phyloP scores from a whole-genome alignment of 257 asterid species.

The Solanum lycopersicoides region DNA sequence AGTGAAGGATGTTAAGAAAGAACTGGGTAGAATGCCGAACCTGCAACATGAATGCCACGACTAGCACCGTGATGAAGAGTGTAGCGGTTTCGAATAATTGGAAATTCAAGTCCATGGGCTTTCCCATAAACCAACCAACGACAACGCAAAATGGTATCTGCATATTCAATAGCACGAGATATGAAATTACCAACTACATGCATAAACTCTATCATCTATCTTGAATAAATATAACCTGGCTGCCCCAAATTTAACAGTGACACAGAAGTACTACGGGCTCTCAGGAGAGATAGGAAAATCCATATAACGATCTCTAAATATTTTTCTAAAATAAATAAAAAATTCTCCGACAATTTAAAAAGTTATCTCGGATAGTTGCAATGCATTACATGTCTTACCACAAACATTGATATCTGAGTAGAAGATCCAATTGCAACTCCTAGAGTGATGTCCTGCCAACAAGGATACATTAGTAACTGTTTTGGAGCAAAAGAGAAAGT shows the following conservation, averaged over 20 bases:
- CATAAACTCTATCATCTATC: background rate
- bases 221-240: background rate
- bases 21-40: conserved; percentile 19
- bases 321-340: too few relatives aligned
- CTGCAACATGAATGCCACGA: conserved; percentile 99
- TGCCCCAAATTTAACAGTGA: background rate
- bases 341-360: background rate
- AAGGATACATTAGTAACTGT: background rate
- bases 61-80: conserved; percentile 86
- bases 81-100: conserved; percentile 98
- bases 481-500: background rate
- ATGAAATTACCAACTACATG: background rate
- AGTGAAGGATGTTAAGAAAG: background rate
- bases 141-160: conserved; percentile 99
- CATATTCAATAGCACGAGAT: conserved; percentile 15
- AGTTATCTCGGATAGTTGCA: background rate
- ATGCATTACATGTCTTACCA: conserved; percentile 36
- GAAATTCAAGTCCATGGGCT: conserved; percentile 95
- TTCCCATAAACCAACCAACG: conserved; percentile 93
- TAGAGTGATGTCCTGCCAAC: conserved; percentile 38
- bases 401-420: conserved; percentile 98
- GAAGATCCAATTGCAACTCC: conserved; percentile 99
- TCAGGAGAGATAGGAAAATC: background rate
- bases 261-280: background rate
- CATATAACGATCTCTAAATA: background rate